Evolutionary conservation across 169 alveolate species (phyloP), one percentile per base, ranked within the genome.

Genomic region (Eimeria sp.): DNA sequence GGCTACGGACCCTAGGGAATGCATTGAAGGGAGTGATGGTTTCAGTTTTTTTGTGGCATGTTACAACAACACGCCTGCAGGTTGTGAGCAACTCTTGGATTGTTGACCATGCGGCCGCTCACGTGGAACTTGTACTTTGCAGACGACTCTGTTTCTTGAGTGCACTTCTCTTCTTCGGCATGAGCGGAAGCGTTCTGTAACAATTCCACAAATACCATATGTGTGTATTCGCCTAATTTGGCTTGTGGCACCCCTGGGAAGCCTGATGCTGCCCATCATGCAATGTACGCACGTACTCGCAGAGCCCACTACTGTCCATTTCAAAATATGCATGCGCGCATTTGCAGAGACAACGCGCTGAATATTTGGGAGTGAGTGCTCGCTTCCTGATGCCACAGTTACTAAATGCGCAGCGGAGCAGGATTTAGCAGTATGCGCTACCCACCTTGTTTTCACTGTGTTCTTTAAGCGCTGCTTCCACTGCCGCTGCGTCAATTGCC

Each of bases 381-480:
- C 83, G 27, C 83, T 13, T 40, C 13, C 30, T 40, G 83, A 33
- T 40, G 54, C 18, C 56, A 9, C 30, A 37, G 56, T 20, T 33
- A 74, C 54, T 74, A 74, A 14, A 14, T 74, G 58, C 40, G 49
- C 49, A n/a, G 88, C 68, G 49, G 66, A 78, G 52, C 8, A 8
- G 66, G 43, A 78, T 78, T 46, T 30, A 78, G 49, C 46, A 27
- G 27, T 78, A n/a, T n/a, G 66, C 10, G 88, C 78, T 11, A 85
- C 91, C 60, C 71, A 85, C 91, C 76, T 62, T 37, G 27, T 85
- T 37, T 14, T n/a, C 94, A 6, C 46, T 87, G 80, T 62, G 94
- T 52, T 87, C 94, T 64, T 87, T 87, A 52, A 87, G 68, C 37
- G 94, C 94, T 54, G 76, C 56, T 58, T 87, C 83, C 14, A 87